These are phyloP conservation scores for Tetrahymena thermophila DNA, from an alignment of 73 alveolate species.

Conservation along the genomic window DNA sequence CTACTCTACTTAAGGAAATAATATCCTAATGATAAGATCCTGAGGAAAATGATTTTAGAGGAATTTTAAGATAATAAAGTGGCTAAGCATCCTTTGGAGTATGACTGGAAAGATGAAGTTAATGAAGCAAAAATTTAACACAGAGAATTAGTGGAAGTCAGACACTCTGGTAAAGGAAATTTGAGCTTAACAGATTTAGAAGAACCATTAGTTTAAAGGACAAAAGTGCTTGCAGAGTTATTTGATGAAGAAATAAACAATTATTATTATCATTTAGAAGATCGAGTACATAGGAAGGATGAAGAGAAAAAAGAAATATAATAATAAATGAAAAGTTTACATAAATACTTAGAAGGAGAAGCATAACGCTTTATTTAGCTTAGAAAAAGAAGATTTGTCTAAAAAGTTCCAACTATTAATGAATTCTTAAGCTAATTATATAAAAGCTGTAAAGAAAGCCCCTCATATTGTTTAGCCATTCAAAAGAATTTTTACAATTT, in stretches of 20 bases:
- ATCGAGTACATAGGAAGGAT: constrained; percentile 39
- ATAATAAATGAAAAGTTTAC: constrained; percentile 38
- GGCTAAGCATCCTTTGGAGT: constrained; percentile 91
- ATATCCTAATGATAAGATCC: constrained; percentile 87
- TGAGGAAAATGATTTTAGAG: constrained; percentile 79
- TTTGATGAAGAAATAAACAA: constrained; percentile 46
- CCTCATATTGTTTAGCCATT: constrained; percentile 1
- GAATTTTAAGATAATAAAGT: constrained; percentile 86
- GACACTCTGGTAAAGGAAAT: constrained; percentile 46
- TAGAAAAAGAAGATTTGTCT: constrained; percentile 55
- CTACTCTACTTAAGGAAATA: constrained; percentile 62
- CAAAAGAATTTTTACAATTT: constrained; percentile 12
- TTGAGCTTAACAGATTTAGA: constrained; percentile 39
- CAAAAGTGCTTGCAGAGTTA: constrained; percentile 42
- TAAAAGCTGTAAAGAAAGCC: not conserved
- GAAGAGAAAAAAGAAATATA: constrained; percentile 15
- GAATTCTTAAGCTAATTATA: constrained; percentile 13
- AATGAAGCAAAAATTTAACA: constrained; percentile 53
- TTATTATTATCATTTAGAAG: constrained; percentile 17
- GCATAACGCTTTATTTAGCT: constrained; percentile 57
- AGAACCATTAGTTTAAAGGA: constrained; percentile 41
- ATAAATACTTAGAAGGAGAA: constrained; percentile 46
- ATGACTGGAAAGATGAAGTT: constrained; percentile 89
- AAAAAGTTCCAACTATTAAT: constrained; percentile 28
- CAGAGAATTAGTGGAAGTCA: constrained; percentile 5